Conservation (phyloP, 1,139 yeast species). For the Saccharomyces hybrid region DNA sequence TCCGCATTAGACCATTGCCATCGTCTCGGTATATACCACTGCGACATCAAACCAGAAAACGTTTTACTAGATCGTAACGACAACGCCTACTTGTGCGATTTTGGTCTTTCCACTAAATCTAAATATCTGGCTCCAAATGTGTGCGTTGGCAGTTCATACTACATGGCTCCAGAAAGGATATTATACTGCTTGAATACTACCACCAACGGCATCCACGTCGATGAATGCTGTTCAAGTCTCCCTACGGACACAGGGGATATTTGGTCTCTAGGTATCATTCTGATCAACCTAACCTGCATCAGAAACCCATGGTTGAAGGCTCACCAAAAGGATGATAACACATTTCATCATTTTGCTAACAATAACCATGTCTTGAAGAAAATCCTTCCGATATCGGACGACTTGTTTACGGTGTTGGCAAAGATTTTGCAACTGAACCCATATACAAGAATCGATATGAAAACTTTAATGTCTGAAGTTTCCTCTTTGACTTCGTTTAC, state of each 20-base stretch:
- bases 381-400: conserved; percentile 39
- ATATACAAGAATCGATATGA: conserved; percentile 48
- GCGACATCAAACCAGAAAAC: conserved; percentile 90
- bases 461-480: conserved; percentile 35
- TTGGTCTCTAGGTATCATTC: conserved; percentile 81
- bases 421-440: conserved; percentile 58
- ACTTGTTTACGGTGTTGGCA: conserved; percentile 49
- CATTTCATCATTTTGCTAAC: conserved; percentile 45
- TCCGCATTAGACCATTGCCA: conserved; percentile 70
- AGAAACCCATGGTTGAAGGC: conserved; percentile 93
- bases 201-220: conserved; percentile 21
- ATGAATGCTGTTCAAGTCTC: conserved; percentile 15
- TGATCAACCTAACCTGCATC: conserved; percentile 72
- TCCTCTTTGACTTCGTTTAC: conserved; percentile 36
- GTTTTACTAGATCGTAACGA: conserved; percentile 58
- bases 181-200: conserved; percentile 27
- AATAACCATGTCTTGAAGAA: conserved; percentile 49
- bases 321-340: conserved; percentile 47
- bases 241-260: conserved; percentile 79
- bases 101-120: conserved; percentile 70
- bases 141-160: conserved; percentile 81
- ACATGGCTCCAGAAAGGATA: conserved; percentile 88
- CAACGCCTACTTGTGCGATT: conserved; percentile 65
- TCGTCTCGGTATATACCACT: conserved; percentile 61
- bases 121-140: conserved; percentile 57